phyloP scores from a whole-genome alignment of 331 rosid genomes.

The Saraca asoca region DNA sequence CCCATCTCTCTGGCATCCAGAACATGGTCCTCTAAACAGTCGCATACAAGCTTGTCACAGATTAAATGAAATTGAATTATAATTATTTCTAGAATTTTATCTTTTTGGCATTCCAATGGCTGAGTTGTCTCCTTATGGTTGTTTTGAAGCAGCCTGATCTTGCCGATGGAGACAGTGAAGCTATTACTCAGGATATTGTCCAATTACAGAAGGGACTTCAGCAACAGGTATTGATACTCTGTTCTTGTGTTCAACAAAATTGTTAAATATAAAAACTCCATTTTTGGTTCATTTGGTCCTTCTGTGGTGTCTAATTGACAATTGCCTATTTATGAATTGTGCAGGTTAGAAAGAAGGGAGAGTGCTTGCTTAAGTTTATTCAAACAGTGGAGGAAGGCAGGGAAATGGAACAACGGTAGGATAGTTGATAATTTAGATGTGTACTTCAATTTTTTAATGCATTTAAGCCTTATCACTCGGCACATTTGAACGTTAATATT shows the following conservation, averaged over 20 bases:
- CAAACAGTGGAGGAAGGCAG: slow-evolving; percentile 61
- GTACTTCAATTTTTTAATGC: slow-evolving; percentile 20
- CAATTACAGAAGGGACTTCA: slow-evolving; percentile 58
- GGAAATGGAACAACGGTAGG: slow-evolving; percentile 64
- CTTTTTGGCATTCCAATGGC: slow-evolving; percentile 7
- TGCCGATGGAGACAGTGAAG: slow-evolving; percentile 71
- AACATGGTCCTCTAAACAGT: slow-evolving; percentile 13
- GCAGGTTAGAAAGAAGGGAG: slow-evolving; percentile 66
- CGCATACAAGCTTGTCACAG: slow-evolving; percentile 6
- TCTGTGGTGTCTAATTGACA: neutral
- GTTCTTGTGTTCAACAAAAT: neutral
- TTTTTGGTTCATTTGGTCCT: slow-evolving; percentile 20
- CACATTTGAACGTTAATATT: slow-evolving; percentile 13
- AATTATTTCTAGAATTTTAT: neutral
- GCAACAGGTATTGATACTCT: slow-evolving; percentile 61
- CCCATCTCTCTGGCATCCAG: slow-evolving; percentile 13
- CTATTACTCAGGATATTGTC: slow-evolving; percentile 63
- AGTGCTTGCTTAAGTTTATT: slow-evolving; percentile 50
- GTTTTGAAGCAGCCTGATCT: slow-evolving; percentile 73
- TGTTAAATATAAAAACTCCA: slow-evolving; percentile 4
- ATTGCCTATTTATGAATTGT: slow-evolving; percentile 29
- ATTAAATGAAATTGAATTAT: slow-evolving; percentile 11
- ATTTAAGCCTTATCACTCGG: slow-evolving; percentile 18
- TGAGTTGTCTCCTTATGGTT: slow-evolving; percentile 29
- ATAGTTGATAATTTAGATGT: slow-evolving; percentile 31